Conservation (phyloP, 2,329 filamentous ascomycete species). For the Ophiostoma novo-ulmi region DNA sequence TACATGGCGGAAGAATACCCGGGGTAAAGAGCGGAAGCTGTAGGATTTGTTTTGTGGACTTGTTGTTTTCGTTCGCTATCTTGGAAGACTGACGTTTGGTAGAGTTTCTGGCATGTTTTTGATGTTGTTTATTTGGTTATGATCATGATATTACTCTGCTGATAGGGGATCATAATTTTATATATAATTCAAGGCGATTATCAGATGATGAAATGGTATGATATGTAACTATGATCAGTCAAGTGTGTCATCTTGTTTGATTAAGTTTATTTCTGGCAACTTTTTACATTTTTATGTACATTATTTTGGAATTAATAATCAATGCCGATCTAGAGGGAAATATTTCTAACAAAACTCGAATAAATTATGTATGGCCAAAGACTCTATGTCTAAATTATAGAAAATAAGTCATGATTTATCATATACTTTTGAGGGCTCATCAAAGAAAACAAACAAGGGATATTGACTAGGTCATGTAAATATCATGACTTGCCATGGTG, state of each 20-base stretch:
- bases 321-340: too few relatives aligned
- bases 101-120: neutral
- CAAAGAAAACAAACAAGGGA: neutral
- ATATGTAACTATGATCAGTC: too few relatives aligned
- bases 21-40: conserved; percentile 51
- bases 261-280: too few relatives aligned
- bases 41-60: conserved; percentile 21
- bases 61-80: neutral
- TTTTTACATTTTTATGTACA: too few relatives aligned
- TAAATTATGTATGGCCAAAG: too few relatives aligned
- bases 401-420: too few relatives aligned
- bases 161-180: neutral
- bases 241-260: too few relatives aligned
- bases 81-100: neutral
- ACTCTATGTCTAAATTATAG: too few relatives aligned
- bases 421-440: neutral
- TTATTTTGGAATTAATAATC: too few relatives aligned
- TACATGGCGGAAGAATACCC: conserved; percentile 58
- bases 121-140: neutral
- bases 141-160: neutral
- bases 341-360: too few relatives aligned
- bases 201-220: neutral
- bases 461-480: neutral
- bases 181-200: neutral
- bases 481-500: neutral